Percentiles rank a stretch among this genome's conserved stretches.
phyloP scores from a whole-genome alignment of 2,329 filamentous ascomycete species.

The Trichoderma sp. region DNA sequence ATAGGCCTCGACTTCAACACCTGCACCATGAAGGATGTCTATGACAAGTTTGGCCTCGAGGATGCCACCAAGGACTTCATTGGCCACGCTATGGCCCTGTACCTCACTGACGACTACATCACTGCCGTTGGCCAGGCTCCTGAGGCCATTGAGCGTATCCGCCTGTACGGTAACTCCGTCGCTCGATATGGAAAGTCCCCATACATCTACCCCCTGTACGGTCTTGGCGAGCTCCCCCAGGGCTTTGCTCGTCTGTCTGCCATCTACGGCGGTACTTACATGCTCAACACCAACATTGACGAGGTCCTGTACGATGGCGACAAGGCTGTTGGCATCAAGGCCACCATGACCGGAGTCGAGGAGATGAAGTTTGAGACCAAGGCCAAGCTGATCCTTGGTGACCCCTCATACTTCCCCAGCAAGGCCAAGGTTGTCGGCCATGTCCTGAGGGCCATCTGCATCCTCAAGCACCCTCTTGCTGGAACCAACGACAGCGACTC shows the following conservation, averaged over 20 bases:
- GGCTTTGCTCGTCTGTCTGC: conserved; percentile 95
- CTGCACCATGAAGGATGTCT: conserved; percentile 96
- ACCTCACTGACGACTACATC: conserved; percentile 86
- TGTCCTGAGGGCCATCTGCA: conserved; percentile 93
- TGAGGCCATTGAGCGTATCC: conserved; percentile 87
- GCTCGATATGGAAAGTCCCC: conserved; percentile 97
- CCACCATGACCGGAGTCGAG: conserved; percentile 87
- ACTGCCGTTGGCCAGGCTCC: conserved; percentile 68
- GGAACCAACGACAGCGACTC: conserved; percentile 89
- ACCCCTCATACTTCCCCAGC: conserved; percentile 92
- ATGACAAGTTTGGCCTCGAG: conserved; percentile 96
- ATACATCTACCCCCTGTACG: conserved; percentile 99
- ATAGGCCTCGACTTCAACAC: conserved; percentile 74
- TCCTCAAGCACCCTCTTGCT: conserved; percentile 90
- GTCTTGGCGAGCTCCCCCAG: conserved; percentile 93
- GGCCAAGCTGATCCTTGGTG: conserved; percentile 91
- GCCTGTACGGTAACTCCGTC: conserved; percentile 96
- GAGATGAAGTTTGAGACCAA: conserved; percentile 96
- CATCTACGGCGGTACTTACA: conserved; percentile 98
- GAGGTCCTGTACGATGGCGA: conserved; percentile 81
- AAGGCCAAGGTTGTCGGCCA: conserved; percentile 88
- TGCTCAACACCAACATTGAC: conserved; percentile 94
- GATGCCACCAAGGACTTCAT: conserved; percentile 88
- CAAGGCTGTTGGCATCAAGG: conserved; percentile 94
- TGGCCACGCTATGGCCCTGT: conserved; percentile 97